These are phyloP conservation scores for Gossypium trilobum DNA, from an alignment of 441 rosid species.

Conservation along the genomic window DNA sequence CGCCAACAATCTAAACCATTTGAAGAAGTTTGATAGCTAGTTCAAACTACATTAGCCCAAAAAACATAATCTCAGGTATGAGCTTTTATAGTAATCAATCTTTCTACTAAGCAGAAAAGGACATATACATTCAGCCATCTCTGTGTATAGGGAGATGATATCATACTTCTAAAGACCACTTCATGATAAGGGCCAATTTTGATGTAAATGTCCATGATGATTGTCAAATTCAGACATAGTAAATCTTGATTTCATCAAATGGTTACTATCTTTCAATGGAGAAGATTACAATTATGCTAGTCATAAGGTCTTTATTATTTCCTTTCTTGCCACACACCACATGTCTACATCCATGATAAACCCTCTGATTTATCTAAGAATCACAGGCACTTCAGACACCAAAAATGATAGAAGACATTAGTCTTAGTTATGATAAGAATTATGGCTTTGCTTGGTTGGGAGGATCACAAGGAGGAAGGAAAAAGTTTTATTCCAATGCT, in stretches of 20 bases:
- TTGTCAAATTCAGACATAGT: background rate
- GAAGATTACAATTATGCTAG: background rate
- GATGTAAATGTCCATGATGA: slow-evolving; percentile 1
- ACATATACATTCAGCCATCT: background rate
- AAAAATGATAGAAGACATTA: background rate
- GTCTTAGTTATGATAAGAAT: background rate
- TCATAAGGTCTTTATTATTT: background rate
- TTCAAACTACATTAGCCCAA: background rate
- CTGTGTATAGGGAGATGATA: background rate
- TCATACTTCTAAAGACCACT: background rate
- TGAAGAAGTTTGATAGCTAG: background rate
- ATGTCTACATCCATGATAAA: background rate
- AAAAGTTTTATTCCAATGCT: background rate
- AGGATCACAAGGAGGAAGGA: background rate
- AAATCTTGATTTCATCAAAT: background rate
- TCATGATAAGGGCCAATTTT: background rate
- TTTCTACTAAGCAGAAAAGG: background rate
- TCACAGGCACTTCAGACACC: background rate
- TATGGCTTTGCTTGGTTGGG: background rate
- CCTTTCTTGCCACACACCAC: slow-evolving; percentile 1
- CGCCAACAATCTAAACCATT: background rate
- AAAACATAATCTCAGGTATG: background rate
- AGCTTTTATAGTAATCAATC: background rate
- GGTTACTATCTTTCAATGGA: background rate
- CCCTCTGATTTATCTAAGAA: background rate